These are phyloP conservation scores for Thelephora ganbajun DNA, from an alignment of 768 basidiomycete genomes.

Conservation along the genomic window DNA sequence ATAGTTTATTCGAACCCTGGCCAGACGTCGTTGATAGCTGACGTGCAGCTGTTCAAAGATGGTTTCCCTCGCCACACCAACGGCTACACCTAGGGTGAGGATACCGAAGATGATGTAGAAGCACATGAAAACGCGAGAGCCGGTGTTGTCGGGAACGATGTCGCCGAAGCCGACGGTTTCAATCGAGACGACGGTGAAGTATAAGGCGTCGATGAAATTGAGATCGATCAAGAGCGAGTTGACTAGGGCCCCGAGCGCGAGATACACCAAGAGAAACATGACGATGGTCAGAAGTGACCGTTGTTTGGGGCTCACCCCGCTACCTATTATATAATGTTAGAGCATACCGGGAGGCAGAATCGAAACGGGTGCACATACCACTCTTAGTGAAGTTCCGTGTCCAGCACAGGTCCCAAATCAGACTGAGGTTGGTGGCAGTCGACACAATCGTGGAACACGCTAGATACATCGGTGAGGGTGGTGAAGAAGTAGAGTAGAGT, in stretches of 20 bases:
- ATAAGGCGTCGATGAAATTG: constrained; percentile 60
- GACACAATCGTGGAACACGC: constrained; percentile 62
- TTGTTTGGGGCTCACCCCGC: constrained; percentile 71
- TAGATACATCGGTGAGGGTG: background rate
- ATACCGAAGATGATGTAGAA: constrained; percentile 48
- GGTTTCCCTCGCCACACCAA: constrained; percentile 52
- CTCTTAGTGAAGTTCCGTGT: constrained; percentile 51
- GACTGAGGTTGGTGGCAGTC: constrained; percentile 47
- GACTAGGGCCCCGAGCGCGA: constrained; percentile 57
- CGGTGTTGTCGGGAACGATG: constrained; percentile 37
- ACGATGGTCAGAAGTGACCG: constrained; percentile 67
- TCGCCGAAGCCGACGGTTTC: constrained; percentile 68
- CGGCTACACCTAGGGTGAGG: constrained; percentile 42
- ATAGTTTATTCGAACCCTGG: constrained; percentile 30
- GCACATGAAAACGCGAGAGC: constrained; percentile 44
- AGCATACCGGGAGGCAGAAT: background rate
- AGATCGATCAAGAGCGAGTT: constrained; percentile 39
- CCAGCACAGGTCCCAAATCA: constrained; percentile 44
- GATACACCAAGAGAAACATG: constrained; percentile 58
- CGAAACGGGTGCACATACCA: constrained; percentile 25
- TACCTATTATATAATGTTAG: constrained; percentile 28
- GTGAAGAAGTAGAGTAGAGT: constrained; percentile 8
- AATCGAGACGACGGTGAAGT: constrained; percentile 62
- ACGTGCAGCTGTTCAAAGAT: constrained; percentile 61
- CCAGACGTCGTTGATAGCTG: constrained; percentile 43